Base-by-base conservation (phyloP, 768 basidiomycete species). In the Nidularia pulvinata region DNA sequence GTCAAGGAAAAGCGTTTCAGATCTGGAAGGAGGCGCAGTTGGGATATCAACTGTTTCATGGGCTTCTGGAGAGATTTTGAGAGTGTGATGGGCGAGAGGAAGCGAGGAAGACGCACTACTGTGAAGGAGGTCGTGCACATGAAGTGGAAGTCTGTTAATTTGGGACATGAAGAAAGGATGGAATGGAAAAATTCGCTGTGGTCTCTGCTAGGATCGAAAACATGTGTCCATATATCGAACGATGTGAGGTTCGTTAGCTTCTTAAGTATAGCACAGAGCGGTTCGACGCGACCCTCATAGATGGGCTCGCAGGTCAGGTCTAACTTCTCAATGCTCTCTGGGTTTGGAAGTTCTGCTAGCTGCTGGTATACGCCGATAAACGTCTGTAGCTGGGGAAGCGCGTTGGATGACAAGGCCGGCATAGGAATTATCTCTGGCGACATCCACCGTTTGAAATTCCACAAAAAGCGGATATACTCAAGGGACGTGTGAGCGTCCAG, bases 361-460 rank as follows among this genome's bases (percentile, higher is more conserved):
- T 80, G 79, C 56, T 80, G 79, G 48, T 77, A 75, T 33, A 80
- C 67, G 3, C 79, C 80, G 10, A 75, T 70, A 52, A 78, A 80
- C 0, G 76, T 74, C 22, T 72, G 70, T 5, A 80, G 58, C 0
- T 55, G 55, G 0, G 76, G 73, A 3, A 77, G 59, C 0, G 71
- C 62, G 1, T 48, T 46, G 42, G 60, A 59, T 25, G 58, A 61
- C 11, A 78, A 64, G 10, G 19, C 19, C 19, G 61, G 59, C 60
- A 74, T 62, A 2, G 67, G 68, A 30, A 75, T 68, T 1, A 59
- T 57, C 52, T 71, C 66, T 1, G 80, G 80, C 1, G 75, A 77
- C 65, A 79, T 70, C 78, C 78, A 80, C 10, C 73, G 65, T 49
- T 75, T 76, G 60, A 80, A 80, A 54, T 77, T 79, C 79, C 80